Base-by-base conservation (phyloP, 1,284 basidiomycete genomes). In the Marasmius tenuissimus region DNA sequence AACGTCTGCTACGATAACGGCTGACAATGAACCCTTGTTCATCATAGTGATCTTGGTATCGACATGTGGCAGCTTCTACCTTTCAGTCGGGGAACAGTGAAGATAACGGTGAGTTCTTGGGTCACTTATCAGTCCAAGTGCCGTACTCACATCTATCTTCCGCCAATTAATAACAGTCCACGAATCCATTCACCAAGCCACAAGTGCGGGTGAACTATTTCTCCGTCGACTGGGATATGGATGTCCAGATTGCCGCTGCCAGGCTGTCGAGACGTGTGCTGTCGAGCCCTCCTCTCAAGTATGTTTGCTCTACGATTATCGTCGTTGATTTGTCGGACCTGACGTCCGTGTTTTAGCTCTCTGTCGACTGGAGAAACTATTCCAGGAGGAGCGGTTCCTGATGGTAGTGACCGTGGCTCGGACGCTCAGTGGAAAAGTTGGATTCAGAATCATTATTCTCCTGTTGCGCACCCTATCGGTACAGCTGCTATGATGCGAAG, bases 1-100 rank as follows among this genome's bases (percentile, higher is more conserved):
- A 52, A 54, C 34, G 45, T 38, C 45, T 50, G 12, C 14, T 51
- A 38, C 20, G 12, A 38, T 35, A 34, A 8, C 45, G 16, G 16
- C 45, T 47, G 5, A 47, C 16, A 2, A 18, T 54, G 20, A n/a
- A 6, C 3, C 2, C 34, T n/a, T 48, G 14, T 49, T n/a, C 9
- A 61, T n/a, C 61, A 12, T 61, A 80, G 80, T 57, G 76, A 70
- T 37, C 61, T 84, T 20, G 81, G 81, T 2, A 78, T 85, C 59
- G 73, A 77, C 63, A 77, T 80, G 71, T 85, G 84, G 83, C 77
- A 78, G 57, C 75, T 85, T 10, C 76, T 85, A 8, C 83, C 83
- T 2, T 85, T 85, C 73, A 81, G 79, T 69, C 71, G 83, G 35
- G 84, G 84, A 11, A 78, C 69, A 42, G 81, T 85, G 53, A 74